These are phyloP conservation scores for Postia placenta DNA, from an alignment of 768 basidiomycete species.

Conservation along the genomic window DNA sequence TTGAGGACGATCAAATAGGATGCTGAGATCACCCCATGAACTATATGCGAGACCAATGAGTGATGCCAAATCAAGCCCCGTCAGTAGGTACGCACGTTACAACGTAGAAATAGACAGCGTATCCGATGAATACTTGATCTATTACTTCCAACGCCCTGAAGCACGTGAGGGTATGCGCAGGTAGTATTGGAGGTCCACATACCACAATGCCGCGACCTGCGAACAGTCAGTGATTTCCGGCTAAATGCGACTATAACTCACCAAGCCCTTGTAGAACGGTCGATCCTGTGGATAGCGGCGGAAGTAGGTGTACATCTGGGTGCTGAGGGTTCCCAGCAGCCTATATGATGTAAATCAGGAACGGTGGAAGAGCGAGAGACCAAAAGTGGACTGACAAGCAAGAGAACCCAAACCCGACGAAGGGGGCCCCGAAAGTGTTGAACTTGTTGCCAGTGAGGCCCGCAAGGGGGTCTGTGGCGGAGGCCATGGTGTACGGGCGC, in stretches of 20 bases:
- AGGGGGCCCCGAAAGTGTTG: slow-evolving; percentile 54
- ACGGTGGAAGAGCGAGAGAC: neutral
- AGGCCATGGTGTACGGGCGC: slow-evolving; percentile 7
- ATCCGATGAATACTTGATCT: slow-evolving; percentile 47
- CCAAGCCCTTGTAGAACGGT: slow-evolving; percentile 41
- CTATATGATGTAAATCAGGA: slow-evolving; percentile 26
- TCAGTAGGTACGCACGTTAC: slow-evolving; percentile 38
- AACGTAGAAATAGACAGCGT: slow-evolving; percentile 48
- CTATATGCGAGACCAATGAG: slow-evolving; percentile 7
- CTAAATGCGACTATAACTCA: slow-evolving; percentile 26
- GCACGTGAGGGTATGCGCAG: neutral
- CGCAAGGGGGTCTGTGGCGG: too few species aligned
- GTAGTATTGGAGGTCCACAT: neutral
- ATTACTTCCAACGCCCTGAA: slow-evolving; percentile 39
- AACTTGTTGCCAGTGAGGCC: slow-evolving; percentile 23
- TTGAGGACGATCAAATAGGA: slow-evolving; percentile 16
- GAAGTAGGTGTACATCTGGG: slow-evolving; percentile 53
- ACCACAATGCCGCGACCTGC: slow-evolving; percentile 31
- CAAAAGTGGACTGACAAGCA: slow-evolving; percentile 21
- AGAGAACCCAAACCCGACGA: slow-evolving; percentile 54
- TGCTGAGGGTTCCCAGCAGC: slow-evolving; percentile 45
- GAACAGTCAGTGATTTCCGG: slow-evolving; percentile 1
- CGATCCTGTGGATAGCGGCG: slow-evolving; percentile 49
- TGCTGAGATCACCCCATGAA: slow-evolving; percentile 19
- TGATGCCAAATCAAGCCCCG: neutral